phyloP scores from a whole-genome alignment of 306 rosid species.

The Prunus armeniaca region DNA sequence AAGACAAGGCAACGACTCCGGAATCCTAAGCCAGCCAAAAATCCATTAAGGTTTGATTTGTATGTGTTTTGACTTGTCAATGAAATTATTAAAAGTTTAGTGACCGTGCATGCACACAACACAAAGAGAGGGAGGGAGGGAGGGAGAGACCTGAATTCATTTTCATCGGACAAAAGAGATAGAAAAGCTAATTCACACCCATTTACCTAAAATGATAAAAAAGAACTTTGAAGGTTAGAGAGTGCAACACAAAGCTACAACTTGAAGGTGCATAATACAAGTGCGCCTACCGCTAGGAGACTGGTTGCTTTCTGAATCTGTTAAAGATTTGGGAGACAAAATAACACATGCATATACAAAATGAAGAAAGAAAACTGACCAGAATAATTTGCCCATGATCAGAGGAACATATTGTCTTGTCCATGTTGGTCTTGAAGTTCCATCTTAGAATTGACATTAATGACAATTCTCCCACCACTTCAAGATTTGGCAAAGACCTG shows the following conservation, averaged over 20 bases:
- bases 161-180: slow-evolving; percentile 55
- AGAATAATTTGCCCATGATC: slow-evolving; percentile 66
- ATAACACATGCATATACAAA: neutral
- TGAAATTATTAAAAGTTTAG: neutral
- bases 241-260: slow-evolving; percentile 11
- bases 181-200: slow-evolving; percentile 64
- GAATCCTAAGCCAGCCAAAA: slow-evolving; percentile 46
- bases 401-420: slow-evolving; percentile 68
- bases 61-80: neutral
- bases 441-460: slow-evolving; percentile 66
- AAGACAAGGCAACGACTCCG: slow-evolving; percentile 66
- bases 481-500: slow-evolving; percentile 79
- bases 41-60: neutral
- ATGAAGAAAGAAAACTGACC: slow-evolving; percentile 47
- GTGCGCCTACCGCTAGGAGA: neutral
- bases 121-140: slow-evolving; percentile 23
- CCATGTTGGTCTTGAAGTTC: slow-evolving; percentile 64
- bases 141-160: slow-evolving; percentile 60
- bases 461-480: slow-evolving; percentile 62
- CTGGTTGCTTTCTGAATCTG: neutral
- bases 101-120: slow-evolving; percentile 6
- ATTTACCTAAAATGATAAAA: slow-evolving; percentile 57
- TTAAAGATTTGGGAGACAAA: neutral
- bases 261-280: neutral
- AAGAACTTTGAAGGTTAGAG: slow-evolving; percentile 8